Evolutionary conservation across 257 asterid species (phyloP), one percentile per base, ranked within the genome.

Genomic region (Petunia secreta): DNA sequence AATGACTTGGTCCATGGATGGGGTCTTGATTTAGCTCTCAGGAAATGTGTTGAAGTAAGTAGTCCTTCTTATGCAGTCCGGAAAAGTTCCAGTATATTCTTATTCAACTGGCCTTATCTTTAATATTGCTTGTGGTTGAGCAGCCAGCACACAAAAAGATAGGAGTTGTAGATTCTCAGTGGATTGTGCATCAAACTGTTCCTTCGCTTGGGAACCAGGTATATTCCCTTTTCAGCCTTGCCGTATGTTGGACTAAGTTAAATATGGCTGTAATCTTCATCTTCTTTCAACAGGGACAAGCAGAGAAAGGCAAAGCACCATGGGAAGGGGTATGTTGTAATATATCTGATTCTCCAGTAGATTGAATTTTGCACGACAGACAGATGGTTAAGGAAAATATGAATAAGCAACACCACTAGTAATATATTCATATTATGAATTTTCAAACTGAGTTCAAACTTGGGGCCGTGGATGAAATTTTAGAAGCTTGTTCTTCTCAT

Each of bases 1-100:
- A 95, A 95, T 81, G 98, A 95, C 83, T 86, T 95, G 82, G 92
- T 95, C 78, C 99, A 95, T 83, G 99, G 99, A 82, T 93, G 99
- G 99, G 99, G 99, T 79, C 95, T 93, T 50, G 99, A 93, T 89
- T 91, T 95, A 81, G 94, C 97, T 67, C 97, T 93, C 69, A 87
- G 92, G 82, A 90, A 89, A 86, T 95, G 99, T 83, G 99, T 91
- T 14, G 97, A 91, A 94, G 98, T 91, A 16, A 84, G 86, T 67
- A 71, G 16, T 58, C 38, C 58, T 13, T 58, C 37, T 8, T 16
- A 16, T 77, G 46, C 46, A 50, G 78, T 50, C 62, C 1, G 0
- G 62, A 48, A 48, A 11, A 77, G 9, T 60, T 48, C 43, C 43
- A 55, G 7, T 43, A 25, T 60, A 40, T 46, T 16, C 43, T 77